A percentile compares a stretch with the other conserved stretches of the same genome.
Conservation (phyloP, 805 yeast species). For the Danielozyma ontarioensis region DNA sequence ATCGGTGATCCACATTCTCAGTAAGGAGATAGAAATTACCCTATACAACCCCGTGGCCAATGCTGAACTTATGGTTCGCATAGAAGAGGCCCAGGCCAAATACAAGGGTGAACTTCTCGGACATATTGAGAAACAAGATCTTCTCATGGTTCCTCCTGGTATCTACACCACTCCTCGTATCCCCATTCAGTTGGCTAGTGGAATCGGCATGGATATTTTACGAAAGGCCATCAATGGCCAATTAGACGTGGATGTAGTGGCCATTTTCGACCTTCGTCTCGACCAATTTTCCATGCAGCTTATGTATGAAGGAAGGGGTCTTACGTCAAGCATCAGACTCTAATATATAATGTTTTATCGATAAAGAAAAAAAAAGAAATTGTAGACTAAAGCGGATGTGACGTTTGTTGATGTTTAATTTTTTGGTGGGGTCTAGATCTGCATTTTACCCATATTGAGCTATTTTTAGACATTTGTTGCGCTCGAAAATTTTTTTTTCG, state of each 20-base stretch:
- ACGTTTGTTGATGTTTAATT: no score
- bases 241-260: conserved; percentile 42
- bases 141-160: conserved; percentile 49
- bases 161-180: conserved; percentile 43
- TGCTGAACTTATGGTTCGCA: conserved; percentile 34
- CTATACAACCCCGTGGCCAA: conserved; percentile 52
- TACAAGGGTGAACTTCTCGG: conserved; percentile 45
- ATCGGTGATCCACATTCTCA: conserved; percentile 49
- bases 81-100: conserved; percentile 44
- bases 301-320: conserved; percentile 42
- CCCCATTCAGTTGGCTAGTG: conserved; percentile 43
- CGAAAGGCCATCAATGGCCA: conserved; percentile 48
- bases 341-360: no score
- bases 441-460: no score
- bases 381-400: no score
- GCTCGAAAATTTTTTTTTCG: not conserved
- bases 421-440: no score
- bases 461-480: not conserved
- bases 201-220: conserved; percentile 46
- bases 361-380: no score
- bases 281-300: conserved; percentile 38
- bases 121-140: conserved; percentile 34
- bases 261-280: conserved; percentile 35
- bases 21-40: conserved; percentile 50
- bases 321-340: conserved; percentile 35